Percentiles rank a stretch among this genome's conserved stretches.
These are phyloP conservation scores for Boletus tylopilopsis DNA, from an alignment of 768 basidiomycete species.

Conservation along the genomic window DNA sequence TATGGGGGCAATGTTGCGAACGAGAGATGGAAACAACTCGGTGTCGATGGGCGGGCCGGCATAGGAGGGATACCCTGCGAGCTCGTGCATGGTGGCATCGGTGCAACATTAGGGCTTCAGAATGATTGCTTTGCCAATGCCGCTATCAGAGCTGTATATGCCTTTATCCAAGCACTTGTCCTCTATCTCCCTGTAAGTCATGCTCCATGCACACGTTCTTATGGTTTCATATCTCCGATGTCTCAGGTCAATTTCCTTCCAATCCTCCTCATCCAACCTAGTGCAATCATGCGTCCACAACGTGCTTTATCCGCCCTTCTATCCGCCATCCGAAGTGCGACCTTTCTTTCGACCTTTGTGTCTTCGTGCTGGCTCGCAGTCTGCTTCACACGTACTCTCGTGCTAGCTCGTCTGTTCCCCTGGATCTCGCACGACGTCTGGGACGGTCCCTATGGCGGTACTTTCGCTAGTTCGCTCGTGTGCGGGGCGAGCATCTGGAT, in stretches of 20 bases:
- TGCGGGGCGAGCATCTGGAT: conserved; percentile 80
- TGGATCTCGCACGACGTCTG: conserved; percentile 71
- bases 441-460: conserved; percentile 72
- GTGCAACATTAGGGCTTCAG: conserved; percentile 42
- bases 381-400: conserved; percentile 64
- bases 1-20: conserved; percentile 55
- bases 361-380: conserved; percentile 67
- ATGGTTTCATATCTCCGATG: background rate
- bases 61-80: conserved; percentile 77
- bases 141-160: conserved; percentile 46
- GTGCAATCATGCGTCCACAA: conserved; percentile 43
- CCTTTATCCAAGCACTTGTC: conserved; percentile 58
- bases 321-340: conserved; percentile 59
- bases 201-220: background rate
- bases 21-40: conserved; percentile 52
- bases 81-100: conserved; percentile 61
- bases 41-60: conserved; percentile 47
- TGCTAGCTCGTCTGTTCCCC: conserved; percentile 61
- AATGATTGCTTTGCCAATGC: conserved; percentile 61
- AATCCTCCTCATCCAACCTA: conserved; percentile 55
- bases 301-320: conserved; percentile 40
- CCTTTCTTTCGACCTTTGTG: conserved; percentile 71
- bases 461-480: conserved; percentile 60
- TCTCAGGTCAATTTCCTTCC: conserved; percentile 68
- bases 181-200: conserved; percentile 71